Evolutionary conservation across 2,329 filamentous ascomycete genomes (phyloP).

Genomic region (Trichophyton verrucosum): DNA sequence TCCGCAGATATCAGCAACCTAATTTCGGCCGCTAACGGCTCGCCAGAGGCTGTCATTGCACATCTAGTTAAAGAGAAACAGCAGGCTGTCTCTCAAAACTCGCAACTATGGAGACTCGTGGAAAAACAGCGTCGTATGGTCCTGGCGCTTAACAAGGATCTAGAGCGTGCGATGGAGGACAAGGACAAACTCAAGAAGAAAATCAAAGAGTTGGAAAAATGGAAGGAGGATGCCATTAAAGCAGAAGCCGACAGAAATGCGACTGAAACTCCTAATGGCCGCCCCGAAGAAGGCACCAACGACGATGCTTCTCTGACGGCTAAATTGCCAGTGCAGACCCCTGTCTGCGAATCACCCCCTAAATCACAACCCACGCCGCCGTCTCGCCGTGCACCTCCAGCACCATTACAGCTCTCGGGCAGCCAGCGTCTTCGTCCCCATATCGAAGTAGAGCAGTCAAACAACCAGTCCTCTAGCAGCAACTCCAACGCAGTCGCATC

Average conservation of each 20-base stretch:
- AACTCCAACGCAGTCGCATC: conserved; percentile 35
- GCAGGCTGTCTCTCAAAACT: conserved; percentile 75
- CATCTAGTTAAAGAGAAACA: conserved; percentile 87
- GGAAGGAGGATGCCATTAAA: neutral
- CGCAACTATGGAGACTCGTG: conserved; percentile 86
- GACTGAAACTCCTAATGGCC: neutral
- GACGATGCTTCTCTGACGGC: neutral
- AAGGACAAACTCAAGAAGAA: conserved; percentile 90
- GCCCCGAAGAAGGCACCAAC: neutral
- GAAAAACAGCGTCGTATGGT: conserved; percentile 96
- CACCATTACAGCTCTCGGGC: conserved; percentile 60
- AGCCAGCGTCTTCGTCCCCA: conserved; percentile 32
- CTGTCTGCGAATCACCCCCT: neutral
- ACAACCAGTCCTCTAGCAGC: conserved; percentile 27
- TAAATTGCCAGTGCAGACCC: neutral
- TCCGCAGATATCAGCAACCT: conserved; percentile 66
- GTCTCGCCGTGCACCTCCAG: conserved; percentile 69
- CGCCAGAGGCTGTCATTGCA: conserved; percentile 75
- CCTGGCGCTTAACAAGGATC: conserved; percentile 81
- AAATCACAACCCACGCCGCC: conserved; percentile 25
- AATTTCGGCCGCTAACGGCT: conserved; percentile 65
- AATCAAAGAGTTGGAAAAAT: conserved; percentile 56
- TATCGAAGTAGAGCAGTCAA: conserved; percentile 31
- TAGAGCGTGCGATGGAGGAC: conserved; percentile 81
- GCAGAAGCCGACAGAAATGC: neutral